Evolutionary conservation across 2,329 filamentous ascomycete genomes (phyloP), one percentile per base, ranked within the genome.

Genomic region (Cladophialophora psammophila): DNA sequence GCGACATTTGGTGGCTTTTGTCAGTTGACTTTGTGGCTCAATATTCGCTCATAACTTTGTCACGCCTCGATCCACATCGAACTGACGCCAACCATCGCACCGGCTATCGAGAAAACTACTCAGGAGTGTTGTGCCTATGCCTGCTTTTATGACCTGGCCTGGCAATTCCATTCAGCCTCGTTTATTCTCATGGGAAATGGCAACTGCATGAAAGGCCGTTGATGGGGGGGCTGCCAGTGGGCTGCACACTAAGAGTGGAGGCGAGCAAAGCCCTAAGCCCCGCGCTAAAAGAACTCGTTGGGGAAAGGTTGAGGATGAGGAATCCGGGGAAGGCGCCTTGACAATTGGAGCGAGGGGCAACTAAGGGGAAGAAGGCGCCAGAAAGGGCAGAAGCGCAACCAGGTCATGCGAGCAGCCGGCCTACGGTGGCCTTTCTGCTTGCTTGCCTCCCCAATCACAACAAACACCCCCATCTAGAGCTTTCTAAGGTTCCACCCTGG

Each of bases 241-340:
- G 20, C 20, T 12, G 31, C 58, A 38, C 40, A 42, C 40, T 42
- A 42, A n/a, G 45, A 48, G 63, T 60, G 55, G 55, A 42, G 48
- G 42, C 40, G 13, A 26, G 36, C 18, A 32, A n/a, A 60, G 56
- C n/a, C 36, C 64, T 15, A 20, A 64, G 60, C 66, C 68, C 68
- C 68, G 63, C 66, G 60, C 66, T 70, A 68, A 56, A 54, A 32
- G 18, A 50, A 61, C 65, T 36, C 35, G 57, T 54, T 45, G 35
- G 57, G 57, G 57, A 54, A 55, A 36, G 38, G 53, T 34, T 42
- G 52, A 54, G 60, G 52, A 38, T 42, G 34, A 20, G 48, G 59
- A 70, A 70, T 70, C 68, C 64, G 68, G 68, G 68, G 68, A 70
- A 70, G 65, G 62, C 45, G 59, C 42, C 34, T 54, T 65, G 48